Evolutionary conservation across 2,329 filamentous ascomycete genomes (phyloP).

Genomic region (Endoconidiophora laricicola): DNA sequence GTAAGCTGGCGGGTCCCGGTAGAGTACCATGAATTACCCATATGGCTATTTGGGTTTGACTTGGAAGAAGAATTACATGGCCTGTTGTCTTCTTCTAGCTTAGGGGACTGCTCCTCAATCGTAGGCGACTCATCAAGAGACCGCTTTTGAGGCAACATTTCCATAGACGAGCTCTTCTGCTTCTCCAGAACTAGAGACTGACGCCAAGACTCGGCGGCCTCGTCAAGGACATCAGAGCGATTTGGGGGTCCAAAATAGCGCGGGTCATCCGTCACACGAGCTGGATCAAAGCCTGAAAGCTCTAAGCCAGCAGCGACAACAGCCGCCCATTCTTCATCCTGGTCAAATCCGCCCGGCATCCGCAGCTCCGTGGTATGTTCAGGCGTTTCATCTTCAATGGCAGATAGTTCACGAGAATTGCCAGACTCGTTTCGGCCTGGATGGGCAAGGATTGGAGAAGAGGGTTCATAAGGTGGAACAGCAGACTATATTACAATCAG

Average conservation of each 20-base stretch:
- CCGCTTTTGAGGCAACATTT: no score
- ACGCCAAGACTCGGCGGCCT: conserved; percentile 2
- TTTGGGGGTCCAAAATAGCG: conserved; percentile 5
- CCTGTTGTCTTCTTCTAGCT: no score
- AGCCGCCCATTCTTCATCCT: conserved; percentile 5
- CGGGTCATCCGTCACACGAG: conserved; percentile 3
- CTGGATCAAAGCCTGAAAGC: conserved; percentile 3
- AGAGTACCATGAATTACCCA: conserved; percentile 6
- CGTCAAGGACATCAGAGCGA: conserved; percentile 3
- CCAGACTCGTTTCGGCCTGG: conserved; percentile 17
- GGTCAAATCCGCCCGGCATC: background rate
- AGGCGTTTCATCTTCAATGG: background rate
- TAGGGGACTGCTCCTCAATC: no score
- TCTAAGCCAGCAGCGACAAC: conserved; percentile 6
- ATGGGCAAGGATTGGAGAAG: conserved; percentile 9
- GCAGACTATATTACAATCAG: conserved; percentile 10
- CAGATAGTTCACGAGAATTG: background rate
- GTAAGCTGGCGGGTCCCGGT: background rate
- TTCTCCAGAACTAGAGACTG: background rate
- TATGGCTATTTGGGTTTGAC: background rate
- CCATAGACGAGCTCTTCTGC: no score
- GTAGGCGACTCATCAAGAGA: no score
- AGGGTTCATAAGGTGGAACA: conserved; percentile 8
- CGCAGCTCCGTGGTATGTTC: background rate
- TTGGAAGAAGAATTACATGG: no score